These are phyloP conservation scores for Chenopodium album DNA, from an alignment of 148 eudicot species.

Conservation along the genomic window DNA sequence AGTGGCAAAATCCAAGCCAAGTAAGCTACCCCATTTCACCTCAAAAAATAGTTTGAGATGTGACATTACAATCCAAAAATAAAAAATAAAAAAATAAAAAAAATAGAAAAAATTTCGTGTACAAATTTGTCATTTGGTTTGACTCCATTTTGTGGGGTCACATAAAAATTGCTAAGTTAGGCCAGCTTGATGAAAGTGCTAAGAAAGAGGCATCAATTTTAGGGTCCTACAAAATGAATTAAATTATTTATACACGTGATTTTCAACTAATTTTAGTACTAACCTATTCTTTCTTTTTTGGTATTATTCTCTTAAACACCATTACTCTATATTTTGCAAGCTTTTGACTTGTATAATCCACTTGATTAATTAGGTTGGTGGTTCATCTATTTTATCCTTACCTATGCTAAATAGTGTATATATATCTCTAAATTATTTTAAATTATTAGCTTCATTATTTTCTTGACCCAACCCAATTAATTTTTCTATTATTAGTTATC, in stretches of 20 bases:
- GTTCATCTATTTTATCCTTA: not conserved
- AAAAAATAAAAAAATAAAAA: no score
- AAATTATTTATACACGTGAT: conserved; percentile 4
- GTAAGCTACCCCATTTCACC: not conserved
- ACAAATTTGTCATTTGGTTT: conserved; percentile 21
- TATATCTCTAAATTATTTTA: not conserved
- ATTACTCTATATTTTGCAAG: not conserved
- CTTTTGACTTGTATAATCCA: conserved; percentile 7
- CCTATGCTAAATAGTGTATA: not conserved
- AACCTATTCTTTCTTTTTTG: no score
- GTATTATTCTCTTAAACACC: not conserved
- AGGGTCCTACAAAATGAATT: no score
- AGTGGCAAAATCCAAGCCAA: conserved; percentile 23
- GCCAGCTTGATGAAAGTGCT: conserved; percentile 11
- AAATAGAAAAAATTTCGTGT: not conserved
- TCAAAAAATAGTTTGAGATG: conserved; percentile 20
- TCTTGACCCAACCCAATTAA: not conserved
- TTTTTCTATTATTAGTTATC: not conserved
- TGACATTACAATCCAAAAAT: conserved; percentile 26
- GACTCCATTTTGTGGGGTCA: conserved; percentile 6
- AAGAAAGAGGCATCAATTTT: not conserved
- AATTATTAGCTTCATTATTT: not conserved
- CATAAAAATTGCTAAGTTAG: not conserved
- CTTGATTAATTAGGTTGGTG: conserved; percentile 13
- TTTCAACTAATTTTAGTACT: conserved; percentile 1